Conservation (phyloP, 208 protist species). For the Trypanosoma lewisi region DNA sequence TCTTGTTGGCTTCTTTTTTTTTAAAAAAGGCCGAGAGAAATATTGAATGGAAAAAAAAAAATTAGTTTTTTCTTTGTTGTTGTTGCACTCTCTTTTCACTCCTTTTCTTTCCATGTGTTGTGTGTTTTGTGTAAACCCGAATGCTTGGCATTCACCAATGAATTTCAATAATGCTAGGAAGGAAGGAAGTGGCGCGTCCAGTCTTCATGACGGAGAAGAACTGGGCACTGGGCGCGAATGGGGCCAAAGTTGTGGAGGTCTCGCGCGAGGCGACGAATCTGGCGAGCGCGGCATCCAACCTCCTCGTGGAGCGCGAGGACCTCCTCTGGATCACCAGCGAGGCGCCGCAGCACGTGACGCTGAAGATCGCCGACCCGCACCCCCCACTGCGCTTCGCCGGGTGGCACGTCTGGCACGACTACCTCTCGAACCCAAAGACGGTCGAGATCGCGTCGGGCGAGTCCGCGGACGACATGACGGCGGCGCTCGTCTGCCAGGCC, state of each 20-base stretch:
- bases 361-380: constrained; percentile 43
- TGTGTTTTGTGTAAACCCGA: too few relatives aligned
- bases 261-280: constrained; percentile 64
- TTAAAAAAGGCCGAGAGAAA: not conserved
- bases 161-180: not conserved
- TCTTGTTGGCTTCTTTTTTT: constrained; percentile 2
- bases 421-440: constrained; percentile 75
- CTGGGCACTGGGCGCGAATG: constrained; percentile 55
- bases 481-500: constrained; percentile 70
- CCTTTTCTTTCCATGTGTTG: constrained; percentile 6
- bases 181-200: not conserved
- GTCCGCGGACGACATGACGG: constrained; percentile 32
- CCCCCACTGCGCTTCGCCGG: constrained; percentile 73
- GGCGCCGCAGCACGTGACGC: constrained; percentile 76
- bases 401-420: constrained; percentile 88
- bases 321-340: constrained; percentile 79
- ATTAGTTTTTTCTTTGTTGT: not conserved
- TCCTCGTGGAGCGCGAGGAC: constrained; percentile 62
- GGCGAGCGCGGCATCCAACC: constrained; percentile 60
- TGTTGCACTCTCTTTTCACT: not conserved
- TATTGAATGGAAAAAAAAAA: not conserved
- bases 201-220: constrained; percentile 49
- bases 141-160: not conserved
- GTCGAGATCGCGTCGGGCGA: constrained; percentile 74
- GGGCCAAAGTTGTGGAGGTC: constrained; percentile 59